Conservation (phyloP, 2,329 filamentous ascomycete species). For the Diplodia seriata region DNA sequence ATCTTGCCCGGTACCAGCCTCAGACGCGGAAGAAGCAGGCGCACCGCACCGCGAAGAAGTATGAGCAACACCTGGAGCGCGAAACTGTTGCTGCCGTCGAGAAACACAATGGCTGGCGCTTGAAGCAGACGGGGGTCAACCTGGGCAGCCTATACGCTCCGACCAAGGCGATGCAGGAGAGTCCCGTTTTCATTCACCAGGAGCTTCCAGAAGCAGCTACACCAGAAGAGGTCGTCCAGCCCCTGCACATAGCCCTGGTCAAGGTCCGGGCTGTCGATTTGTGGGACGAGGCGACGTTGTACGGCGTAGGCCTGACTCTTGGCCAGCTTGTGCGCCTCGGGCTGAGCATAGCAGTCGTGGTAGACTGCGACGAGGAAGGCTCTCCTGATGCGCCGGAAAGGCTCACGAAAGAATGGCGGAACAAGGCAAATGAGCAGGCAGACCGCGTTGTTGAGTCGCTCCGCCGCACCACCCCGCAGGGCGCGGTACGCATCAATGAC, state of each 20-base stretch:
- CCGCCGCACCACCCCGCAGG: conserved; percentile 70
- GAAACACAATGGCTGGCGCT: conserved; percentile 44
- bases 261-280: conserved; percentile 79
- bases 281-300: conserved; percentile 71
- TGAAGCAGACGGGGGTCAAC: conserved; percentile 62
- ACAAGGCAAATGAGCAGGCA: conserved; percentile 66
- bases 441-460: conserved; percentile 77
- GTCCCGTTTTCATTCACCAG: conserved; percentile 66
- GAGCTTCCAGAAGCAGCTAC: conserved; percentile 48
- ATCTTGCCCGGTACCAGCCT: conserved; percentile 75
- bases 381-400: conserved; percentile 42
- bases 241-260: conserved; percentile 80
- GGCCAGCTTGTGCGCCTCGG: conserved; percentile 84
- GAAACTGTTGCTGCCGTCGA: conserved; percentile 36
- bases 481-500: conserved; percentile 72
- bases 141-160: conserved; percentile 67
- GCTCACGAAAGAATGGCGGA: conserved; percentile 48
- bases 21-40: conserved; percentile 36
- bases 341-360: conserved; percentile 79
- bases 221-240: conserved; percentile 46
- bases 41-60: conserved; percentile 34
- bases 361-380: conserved; percentile 68
- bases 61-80: conserved; percentile 15
- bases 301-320: conserved; percentile 81
- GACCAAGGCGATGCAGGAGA: conserved; percentile 63